Evolutionary conservation across 805 yeast genomes (phyloP).

Genomic region (Candida xiaguanensis): DNA sequence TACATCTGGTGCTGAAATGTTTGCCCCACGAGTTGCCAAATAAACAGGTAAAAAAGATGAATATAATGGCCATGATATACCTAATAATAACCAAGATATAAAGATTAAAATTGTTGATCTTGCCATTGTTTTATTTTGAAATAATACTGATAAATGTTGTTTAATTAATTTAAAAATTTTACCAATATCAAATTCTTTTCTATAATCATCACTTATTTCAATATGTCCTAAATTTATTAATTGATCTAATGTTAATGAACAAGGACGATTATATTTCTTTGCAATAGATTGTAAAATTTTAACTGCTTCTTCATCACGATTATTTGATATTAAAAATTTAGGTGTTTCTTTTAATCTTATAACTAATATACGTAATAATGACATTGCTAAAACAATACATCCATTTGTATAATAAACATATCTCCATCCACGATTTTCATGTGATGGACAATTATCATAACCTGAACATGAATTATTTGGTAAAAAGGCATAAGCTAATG

Average conservation of each 20-base stretch:
- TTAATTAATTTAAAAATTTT: conserved; percentile 18
- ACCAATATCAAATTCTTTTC: conserved; percentile 17
- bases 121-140: conserved; percentile 39
- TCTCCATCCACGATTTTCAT: conserved; percentile 60
- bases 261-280: conserved; percentile 40
- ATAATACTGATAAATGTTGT: conserved; percentile 42
- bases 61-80: conserved; percentile 52
- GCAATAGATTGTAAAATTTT: conserved; percentile 42
- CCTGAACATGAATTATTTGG: conserved; percentile 46
- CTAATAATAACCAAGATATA: conserved; percentile 53
- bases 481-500: conserved; percentile 56
- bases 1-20: conserved; percentile 35
- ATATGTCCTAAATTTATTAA: conserved; percentile 42
- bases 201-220: conserved; percentile 17
- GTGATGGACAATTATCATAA: conserved; percentile 39
- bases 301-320: conserved; percentile 50
- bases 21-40: conserved; percentile 49
- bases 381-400: conserved; percentile 44
- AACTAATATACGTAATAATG: conserved; percentile 27
- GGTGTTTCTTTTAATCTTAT: conserved; percentile 51
- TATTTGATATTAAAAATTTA: conserved; percentile 50
- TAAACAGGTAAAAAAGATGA: conserved; percentile 52
- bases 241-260: conserved; percentile 45
- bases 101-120: conserved; percentile 37
- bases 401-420: conserved; percentile 48